Evolutionary conservation across 2,329 filamentous ascomycete species (phyloP).

Genomic region (Fusarium napiforme): DNA sequence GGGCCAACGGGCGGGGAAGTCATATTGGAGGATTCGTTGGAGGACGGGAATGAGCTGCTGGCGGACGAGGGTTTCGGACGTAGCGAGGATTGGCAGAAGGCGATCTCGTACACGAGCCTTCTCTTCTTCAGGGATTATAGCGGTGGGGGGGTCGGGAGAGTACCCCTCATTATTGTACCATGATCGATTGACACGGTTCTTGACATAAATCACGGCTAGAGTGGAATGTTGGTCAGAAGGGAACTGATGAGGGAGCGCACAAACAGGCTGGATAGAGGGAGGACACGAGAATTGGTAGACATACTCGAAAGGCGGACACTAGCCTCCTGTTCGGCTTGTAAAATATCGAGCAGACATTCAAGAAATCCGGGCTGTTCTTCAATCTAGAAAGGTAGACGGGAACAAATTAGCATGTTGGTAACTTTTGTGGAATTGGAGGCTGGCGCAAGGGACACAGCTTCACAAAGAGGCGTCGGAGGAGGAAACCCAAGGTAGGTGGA

Average conservation of each 20-base stretch:
- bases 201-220: constrained; percentile 93
- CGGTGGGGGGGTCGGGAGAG: constrained; percentile 65
- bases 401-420: constrained; percentile 34
- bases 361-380: constrained; percentile 91
- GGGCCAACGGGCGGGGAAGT: constrained; percentile 95
- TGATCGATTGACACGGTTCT: constrained; percentile 94
- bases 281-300: constrained; percentile 48
- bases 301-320: constrained; percentile 89
- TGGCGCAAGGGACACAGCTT: constrained; percentile 33
- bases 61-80: constrained; percentile 82
- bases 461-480: constrained; percentile 17
- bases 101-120: constrained; percentile 88
- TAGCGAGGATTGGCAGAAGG: constrained; percentile 87
- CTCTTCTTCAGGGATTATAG: constrained; percentile 86
- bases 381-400: constrained; percentile 66
- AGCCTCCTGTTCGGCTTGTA: constrained; percentile 87
- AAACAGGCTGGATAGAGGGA: constrained; percentile 31
- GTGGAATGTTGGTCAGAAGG: constrained; percentile 26
- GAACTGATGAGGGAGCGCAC: constrained; percentile 35
- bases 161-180: constrained; percentile 85
- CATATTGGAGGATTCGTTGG: constrained; percentile 94
- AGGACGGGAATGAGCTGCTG: constrained; percentile 94
- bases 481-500: constrained; percentile 5
- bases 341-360: constrained; percentile 88
- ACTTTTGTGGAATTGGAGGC: background rate